Base-by-base conservation (phyloP, 768 basidiomycete genomes). In the Mycena amicta region DNA sequence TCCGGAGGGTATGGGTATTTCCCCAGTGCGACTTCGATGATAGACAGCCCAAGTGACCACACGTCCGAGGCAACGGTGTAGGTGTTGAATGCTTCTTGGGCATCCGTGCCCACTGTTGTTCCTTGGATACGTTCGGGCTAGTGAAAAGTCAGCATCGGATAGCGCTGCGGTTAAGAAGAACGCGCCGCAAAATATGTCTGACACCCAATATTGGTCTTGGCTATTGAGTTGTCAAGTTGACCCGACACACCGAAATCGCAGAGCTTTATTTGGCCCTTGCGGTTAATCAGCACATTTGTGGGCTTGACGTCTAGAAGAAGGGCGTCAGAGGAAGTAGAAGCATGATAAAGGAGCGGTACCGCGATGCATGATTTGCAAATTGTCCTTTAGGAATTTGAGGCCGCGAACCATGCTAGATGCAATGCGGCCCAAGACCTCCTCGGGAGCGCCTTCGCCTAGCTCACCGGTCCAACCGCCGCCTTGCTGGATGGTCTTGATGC, bases 221-320 rank as follows among this genome's bases (percentile, higher is more conserved):
- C 97, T 22, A 99, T 80, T 55, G 89, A 91, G 71, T 94, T 93
- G 74, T 99, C 96, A 37, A 99, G 84, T 70, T 99, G 95, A 5
- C 96, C 96, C 8, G 95, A 97, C 0, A 98, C 94, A n/a, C 97
- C 97, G 72, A 99, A 99, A 71, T 99, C 97, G 70, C 95, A 97
- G 1, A 99, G 82, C 74, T 98, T 98, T 71, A 98, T 81, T 57
- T 93, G 79, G 5, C 97, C 97, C 61, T 86, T 90, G 62, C 78
- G 78, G 74, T 95, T 98, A 60, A 96, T 85, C 20, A 99, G 86
- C 2, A 98, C 89, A 68, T 95, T 96, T 2, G 94, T 96, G 5
- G 94, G 95, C 71, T 96, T 96, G 50, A 95, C 94, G 66, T 95
- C 91, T 90, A 59, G 8, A 37, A 31, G 28, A n/a, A 59, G 56